phyloP scores from a whole-genome alignment of 257 asterid genomes.

The Solanum sitiens region DNA sequence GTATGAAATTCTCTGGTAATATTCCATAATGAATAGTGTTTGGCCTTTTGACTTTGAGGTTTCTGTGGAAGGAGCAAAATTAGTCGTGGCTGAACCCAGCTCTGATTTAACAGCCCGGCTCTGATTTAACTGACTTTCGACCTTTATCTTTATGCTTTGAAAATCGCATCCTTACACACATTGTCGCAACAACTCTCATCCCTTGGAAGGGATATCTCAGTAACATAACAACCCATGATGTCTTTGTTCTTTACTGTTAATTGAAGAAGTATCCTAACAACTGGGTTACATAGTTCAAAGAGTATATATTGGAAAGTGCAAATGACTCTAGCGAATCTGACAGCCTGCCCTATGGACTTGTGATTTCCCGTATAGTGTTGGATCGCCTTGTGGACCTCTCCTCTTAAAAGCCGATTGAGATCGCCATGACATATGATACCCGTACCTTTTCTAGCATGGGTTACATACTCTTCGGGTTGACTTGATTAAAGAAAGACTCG shows the following conservation, averaged over 20 bases:
- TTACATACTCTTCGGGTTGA: no score
- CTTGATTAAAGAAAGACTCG: no score
- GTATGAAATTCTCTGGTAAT: not conserved
- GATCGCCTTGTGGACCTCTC: no score
- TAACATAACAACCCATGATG: not conserved
- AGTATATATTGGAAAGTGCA: no score
- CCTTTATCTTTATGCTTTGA: not conserved
- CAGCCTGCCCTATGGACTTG: no score
- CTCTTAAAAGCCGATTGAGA: no score
- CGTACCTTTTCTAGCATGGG: no score
- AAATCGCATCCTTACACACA: not conserved
- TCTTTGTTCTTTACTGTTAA: not conserved
- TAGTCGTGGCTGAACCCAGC: not conserved
- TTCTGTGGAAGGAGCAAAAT: not conserved
- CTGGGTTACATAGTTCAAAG: not conserved
- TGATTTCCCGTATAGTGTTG: no score
- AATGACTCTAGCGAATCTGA: no score
- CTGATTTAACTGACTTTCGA: not conserved
- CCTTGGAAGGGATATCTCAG: not conserved
- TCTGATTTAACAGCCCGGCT: no score
- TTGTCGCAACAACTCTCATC: not conserved
- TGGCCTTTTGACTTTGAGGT: not conserved
- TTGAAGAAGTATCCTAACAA: no score
- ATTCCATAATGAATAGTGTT: fast-evolving
- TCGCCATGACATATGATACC: no score